These are phyloP conservation scores for Cryptococcus sp. DNA, from an alignment of 1,284 basidiomycete genomes.

Conservation along the genomic window DNA sequence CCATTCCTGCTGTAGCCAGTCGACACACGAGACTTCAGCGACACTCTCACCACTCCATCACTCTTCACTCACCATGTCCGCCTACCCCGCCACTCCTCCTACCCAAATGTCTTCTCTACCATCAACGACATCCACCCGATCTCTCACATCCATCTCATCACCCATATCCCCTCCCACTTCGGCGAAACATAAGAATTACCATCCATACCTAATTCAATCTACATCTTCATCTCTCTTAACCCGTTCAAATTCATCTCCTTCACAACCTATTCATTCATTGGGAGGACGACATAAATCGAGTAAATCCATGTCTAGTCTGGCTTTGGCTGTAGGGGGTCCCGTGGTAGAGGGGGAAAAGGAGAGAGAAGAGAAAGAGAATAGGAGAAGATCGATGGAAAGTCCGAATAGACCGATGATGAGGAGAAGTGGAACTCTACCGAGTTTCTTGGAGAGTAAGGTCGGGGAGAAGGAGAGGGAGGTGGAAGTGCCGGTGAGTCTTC, in stretches of 20 bases:
- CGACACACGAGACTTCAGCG: no score
- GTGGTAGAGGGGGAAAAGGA: not conserved
- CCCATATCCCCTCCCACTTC: constrained; percentile 9
- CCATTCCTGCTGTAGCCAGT: no score
- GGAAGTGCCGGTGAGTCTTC: constrained; percentile 6
- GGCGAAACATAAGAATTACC: constrained; percentile 19
- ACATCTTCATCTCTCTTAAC: constrained; percentile 30
- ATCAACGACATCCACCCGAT: not conserved
- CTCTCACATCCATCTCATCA: constrained; percentile 9
- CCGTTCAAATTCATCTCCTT: constrained; percentile 29
- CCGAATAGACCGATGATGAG: constrained; percentile 9
- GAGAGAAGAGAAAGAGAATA: constrained; percentile 15
- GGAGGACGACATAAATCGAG: constrained; percentile 17
- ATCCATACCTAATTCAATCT: constrained; percentile 32
- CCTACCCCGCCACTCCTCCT: constrained; percentile 1
- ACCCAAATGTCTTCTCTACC: constrained; percentile 4
- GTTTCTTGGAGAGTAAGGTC: constrained; percentile 11
- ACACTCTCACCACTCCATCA: not conserved
- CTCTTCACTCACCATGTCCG: not conserved
- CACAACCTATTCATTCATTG: constrained; percentile 17
- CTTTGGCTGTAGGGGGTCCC: not conserved
- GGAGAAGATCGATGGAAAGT: constrained; percentile 24
- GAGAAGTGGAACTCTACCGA: constrained; percentile 22
- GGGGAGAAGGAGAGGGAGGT: not conserved
- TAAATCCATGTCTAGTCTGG: constrained; percentile 23